Conservation (phyloP, 257 asterid species). For the Capsicum baccatum region DNA sequence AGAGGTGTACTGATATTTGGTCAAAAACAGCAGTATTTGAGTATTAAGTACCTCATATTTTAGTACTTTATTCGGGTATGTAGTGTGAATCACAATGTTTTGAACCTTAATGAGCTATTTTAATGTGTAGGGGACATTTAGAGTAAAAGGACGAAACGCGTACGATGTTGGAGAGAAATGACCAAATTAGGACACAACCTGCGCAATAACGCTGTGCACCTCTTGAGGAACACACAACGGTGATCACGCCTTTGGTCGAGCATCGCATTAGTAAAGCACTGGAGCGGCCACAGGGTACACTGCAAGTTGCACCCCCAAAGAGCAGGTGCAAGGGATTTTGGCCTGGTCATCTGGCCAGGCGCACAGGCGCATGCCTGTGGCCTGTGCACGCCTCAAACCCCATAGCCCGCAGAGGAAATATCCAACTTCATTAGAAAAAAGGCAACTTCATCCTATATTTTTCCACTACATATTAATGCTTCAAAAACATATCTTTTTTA, state of each 20-base stretch:
- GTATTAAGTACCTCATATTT: not conserved
- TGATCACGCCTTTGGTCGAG: not conserved
- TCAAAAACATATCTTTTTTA: not conserved
- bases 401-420: not conserved
- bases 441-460: not conserved
- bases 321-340: not conserved
- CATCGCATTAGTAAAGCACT: not conserved
- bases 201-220: not conserved
- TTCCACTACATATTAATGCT: not conserved
- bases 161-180: not conserved
- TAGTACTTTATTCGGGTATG: not conserved
- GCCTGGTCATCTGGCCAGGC: not conserved
- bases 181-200: not conserved
- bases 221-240: not conserved
- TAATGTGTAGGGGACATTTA: not conserved
- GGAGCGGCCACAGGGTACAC: not conserved
- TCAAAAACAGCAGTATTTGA: not conserved
- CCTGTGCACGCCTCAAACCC: not conserved
- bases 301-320: not conserved
- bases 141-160: not conserved
- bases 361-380: not conserved
- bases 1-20: not conserved
- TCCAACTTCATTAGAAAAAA: not conserved
- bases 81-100: not conserved
- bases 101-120: not conserved